phyloP scores from a whole-genome alignment of 441 rosid species.

The Gossypium gossypioides region DNA sequence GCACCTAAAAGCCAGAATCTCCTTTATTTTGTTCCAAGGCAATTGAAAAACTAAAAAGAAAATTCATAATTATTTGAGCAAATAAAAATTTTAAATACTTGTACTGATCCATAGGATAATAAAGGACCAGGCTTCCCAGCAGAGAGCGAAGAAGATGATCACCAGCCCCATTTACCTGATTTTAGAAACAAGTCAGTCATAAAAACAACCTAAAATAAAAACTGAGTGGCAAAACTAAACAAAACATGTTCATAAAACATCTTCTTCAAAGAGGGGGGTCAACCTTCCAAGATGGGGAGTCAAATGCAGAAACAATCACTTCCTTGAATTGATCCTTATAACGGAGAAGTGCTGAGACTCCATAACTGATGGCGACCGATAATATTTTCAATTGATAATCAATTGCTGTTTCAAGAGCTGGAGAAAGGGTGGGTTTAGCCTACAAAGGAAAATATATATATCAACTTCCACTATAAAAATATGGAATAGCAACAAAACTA shows the following conservation, averaged over 20 bases:
- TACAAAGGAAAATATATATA: constrained; percentile 23
- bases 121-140: constrained; percentile 79
- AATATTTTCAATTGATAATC: constrained; percentile 87
- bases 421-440: constrained; percentile 79
- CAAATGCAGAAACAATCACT: constrained; percentile 75
- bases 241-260: constrained; percentile 3
- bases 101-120: constrained; percentile 89
- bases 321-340: constrained; percentile 68
- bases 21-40: constrained; percentile 4
- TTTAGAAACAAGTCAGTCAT: constrained; percentile 7
- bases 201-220: not conserved
- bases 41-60: constrained; percentile 7
- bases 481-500: constrained; percentile 11
- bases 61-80: constrained; percentile 6
- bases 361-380: constrained; percentile 87
- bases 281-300: constrained; percentile 97
- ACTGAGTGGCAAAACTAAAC: not conserved
- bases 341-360: constrained; percentile 74
- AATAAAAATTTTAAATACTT: constrained; percentile 40
- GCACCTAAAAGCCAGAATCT: constrained; percentile 48
- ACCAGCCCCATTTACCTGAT: constrained; percentile 91
- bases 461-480: constrained; percentile 20
- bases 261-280: constrained; percentile 1
- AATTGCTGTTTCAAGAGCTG: constrained; percentile 89
- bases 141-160: constrained; percentile 91